Base-by-base conservation (phyloP, 768 basidiomycete genomes). In the Kondoa malvinella region DNA sequence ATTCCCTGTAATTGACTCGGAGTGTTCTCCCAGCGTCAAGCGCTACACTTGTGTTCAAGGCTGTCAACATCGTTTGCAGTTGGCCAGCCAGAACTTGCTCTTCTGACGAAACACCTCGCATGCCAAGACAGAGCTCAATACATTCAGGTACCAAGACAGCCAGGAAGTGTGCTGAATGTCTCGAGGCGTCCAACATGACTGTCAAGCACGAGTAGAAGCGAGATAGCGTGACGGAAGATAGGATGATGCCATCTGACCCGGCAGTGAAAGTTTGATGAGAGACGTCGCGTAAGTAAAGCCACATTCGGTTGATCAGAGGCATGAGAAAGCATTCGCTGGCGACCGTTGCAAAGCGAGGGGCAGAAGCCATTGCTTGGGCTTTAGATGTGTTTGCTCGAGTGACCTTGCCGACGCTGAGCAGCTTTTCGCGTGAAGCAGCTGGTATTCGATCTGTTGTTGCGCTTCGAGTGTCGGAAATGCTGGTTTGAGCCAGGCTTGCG, bases 271-370 rank as follows among this genome's bases (percentile, higher is more conserved):
- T 78, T n/a, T 80, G 80, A 56, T 81, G 81, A 1, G 82, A 80
- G 1, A 83, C 86, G 72, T 94, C 90, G 4, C 88, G 84, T 58
- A 95, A 83, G 78, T 92, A 89, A n/a, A 82, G 75, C 92, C 92
- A 99, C 78, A 97, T 95, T n/a, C 86, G 83, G 72, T 92, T 87
- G 78, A 96, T 83, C 65, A 97, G 80, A 0, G 95, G 95, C 68
- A 86, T 83, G 64, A 95, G 83, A 78, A 96, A 97, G 77, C 79
- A 85, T 74, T 92, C 89, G 0, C 88, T 88, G 0, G 91, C 90
- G 30, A 97, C 78, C 65, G 83, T 81, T 25, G 76, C 75, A 75
- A 75, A 80, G 0, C 40, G 40, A 50, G 40, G 40, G 21, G 21
- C 40, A 50, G 40, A 8, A 8, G 40, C 40, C 8, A 8, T 50